Evolutionary conservation across 495 filamentous ascomycete species (phyloP), one percentile per base, ranked within the genome.

Genomic region (Penicillium desertorum): DNA sequence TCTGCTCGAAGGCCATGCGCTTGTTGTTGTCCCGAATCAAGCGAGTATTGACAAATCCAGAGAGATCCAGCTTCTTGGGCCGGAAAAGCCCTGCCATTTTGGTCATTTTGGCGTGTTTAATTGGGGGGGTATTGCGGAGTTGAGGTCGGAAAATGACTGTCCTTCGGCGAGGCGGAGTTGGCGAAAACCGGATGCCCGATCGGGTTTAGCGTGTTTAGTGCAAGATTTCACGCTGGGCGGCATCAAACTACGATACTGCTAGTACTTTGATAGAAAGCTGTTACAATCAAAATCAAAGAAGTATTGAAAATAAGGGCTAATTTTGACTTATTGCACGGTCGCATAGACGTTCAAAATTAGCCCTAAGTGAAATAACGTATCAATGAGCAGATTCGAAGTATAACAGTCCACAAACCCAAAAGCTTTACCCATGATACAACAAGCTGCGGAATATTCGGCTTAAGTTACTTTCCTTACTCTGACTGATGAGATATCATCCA

Each of bases 1-100:
- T 78, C 62, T 90, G 81, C 53, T 85, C 91, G 62, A 91, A 96
- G 27, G 89, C 91, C 78, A 94, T 94, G 54, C 93, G 87, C 83
- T 97, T 98, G 51, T 91, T 88, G 77, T 96, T 89, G 67, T 98
- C 94, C 59, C 93, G 89, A 67, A 98, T 88, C 52, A 89, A 76
- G 50, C 85, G 84, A 70, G 84, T 80, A 66, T 98, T 97, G 74
- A 90, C 72, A 67, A 88, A 97, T 66, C 90, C 88, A 62, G 88
- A 85, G 57, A 98, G 75, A 62, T 96, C 90, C 34, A 97, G 83
- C 77, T 83, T 90, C 78, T 95, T 96, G 14, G 91, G 78, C 66
- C 91, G 78, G 75, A 94, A 96, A 68, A 88, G 85, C 27, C 90
- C 83, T 30, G 61, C 61, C 57, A 61, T 59, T 43, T 63, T 69